Conservation (phyloP, 768 basidiomycete species). For the Auriculariales sp. region DNA sequence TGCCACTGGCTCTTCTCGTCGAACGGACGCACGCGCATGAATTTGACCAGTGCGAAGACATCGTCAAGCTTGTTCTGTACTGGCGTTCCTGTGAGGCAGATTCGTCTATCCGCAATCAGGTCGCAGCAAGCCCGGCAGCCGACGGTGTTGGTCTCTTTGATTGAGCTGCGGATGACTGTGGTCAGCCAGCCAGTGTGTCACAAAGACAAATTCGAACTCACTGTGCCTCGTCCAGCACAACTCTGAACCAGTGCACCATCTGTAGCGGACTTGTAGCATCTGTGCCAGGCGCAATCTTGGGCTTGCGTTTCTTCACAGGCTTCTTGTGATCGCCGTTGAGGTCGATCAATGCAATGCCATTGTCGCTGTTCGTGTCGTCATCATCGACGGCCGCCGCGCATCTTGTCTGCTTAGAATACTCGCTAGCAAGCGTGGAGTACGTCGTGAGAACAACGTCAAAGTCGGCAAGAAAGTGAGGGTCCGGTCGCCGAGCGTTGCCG, state of each 20-base stretch:
- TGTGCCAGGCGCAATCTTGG: conserved; percentile 23
- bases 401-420: conserved; percentile 79
- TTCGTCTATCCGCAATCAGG: conserved; percentile 79
- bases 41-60: conserved; percentile 93
- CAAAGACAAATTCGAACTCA: conserved; percentile 27
- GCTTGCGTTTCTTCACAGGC: conserved; percentile 36
- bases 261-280: conserved; percentile 72
- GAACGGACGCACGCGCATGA: conserved; percentile 80
- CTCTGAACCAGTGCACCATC: conserved; percentile 90
- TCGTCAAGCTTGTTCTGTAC: conserved; percentile 99
- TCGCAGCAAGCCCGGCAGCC: conserved; percentile 93
- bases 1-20: conserved; percentile 91
- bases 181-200: not conserved
- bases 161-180: conserved; percentile 42
- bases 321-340: conserved; percentile 60
- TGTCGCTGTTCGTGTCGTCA: conserved; percentile 45
- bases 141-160: conserved; percentile 91
- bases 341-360: conserved; percentile 46
- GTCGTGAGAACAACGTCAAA: conserved; percentile 98
- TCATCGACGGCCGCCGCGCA: conserved; percentile 43
- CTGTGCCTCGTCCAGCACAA: conserved; percentile 92
- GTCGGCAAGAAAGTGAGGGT: conserved; percentile 76
- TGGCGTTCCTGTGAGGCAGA: conserved; percentile 95
- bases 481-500: conserved; percentile 73
- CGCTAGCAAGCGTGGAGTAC: conserved; percentile 87